These are phyloP conservation scores for Melanogaster broomeanus DNA, from an alignment of 768 basidiomycete genomes.

Conservation along the genomic window DNA sequence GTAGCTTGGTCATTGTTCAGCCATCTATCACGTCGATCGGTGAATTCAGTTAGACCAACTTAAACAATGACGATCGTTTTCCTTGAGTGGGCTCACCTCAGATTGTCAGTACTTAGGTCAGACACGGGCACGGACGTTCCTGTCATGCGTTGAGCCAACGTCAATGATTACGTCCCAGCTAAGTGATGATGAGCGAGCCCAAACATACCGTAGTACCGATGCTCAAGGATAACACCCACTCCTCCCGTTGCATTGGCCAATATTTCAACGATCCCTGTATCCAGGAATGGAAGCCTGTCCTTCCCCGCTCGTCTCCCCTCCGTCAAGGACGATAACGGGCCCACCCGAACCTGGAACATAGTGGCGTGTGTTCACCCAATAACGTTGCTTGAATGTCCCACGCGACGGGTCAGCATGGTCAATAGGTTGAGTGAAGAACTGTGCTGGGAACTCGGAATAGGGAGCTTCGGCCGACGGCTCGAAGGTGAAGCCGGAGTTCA, in stretches of 20 bases:
- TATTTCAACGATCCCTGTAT: conserved; percentile 86
- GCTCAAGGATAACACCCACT: conserved; percentile 88
- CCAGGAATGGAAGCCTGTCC: conserved; percentile 52
- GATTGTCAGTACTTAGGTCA: conserved; percentile 79
- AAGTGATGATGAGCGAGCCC: not conserved
- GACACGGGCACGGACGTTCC: conserved; percentile 74
- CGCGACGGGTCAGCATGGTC: conserved; percentile 70
- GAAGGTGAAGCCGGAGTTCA: conserved; percentile 9
- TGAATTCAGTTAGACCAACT: conserved; percentile 2
- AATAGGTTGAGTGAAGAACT: conserved; percentile 82
- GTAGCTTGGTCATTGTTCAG: conserved; percentile 88
- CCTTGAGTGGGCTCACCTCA: conserved; percentile 50
- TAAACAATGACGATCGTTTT: not conserved
- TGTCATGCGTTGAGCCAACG: conserved; percentile 24
- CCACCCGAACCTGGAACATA: conserved; percentile 71
- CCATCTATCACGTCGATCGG: conserved; percentile 51
- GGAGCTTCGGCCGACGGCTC: not conserved
- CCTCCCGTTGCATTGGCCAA: conserved; percentile 84
- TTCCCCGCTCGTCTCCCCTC: conserved; percentile 91
- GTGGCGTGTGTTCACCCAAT: conserved; percentile 87
- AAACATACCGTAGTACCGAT: conserved; percentile 78
- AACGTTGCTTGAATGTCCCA: conserved; percentile 82
- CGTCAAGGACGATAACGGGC: conserved; percentile 90
- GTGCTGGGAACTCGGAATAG: conserved; percentile 49
- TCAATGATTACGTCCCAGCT: not conserved